Conservation (phyloP, 495 filamentous ascomycete species). For the Neurospora discreta region DNA sequence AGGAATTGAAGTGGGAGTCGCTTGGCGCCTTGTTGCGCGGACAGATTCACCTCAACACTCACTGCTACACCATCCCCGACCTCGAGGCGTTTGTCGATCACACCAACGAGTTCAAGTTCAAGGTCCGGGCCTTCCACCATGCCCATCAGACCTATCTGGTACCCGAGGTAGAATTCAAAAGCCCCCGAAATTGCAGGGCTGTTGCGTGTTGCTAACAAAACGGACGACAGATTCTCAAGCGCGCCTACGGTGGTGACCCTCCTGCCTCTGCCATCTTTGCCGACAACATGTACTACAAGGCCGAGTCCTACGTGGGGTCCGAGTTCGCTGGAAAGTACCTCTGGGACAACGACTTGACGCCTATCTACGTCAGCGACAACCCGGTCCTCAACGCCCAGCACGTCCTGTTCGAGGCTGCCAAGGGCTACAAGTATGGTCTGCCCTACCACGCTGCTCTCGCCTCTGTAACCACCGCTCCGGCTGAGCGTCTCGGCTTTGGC, state of each 20-base stretch:
- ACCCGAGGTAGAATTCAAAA: slow-evolving; percentile 32
- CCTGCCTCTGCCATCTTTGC: slow-evolving; percentile 44
- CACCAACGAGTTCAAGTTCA: slow-evolving; percentile 55
- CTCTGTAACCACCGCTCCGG: slow-evolving; percentile 49
- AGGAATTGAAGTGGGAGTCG: slow-evolving; percentile 47
- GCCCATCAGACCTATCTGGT: slow-evolving; percentile 50
- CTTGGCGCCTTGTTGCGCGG: slow-evolving; percentile 46
- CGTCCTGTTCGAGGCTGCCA: slow-evolving; percentile 48
- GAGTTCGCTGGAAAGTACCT: slow-evolving; percentile 50
- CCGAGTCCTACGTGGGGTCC: slow-evolving; percentile 48
- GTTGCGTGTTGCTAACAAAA: neutral
- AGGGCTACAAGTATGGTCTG: slow-evolving; percentile 47
- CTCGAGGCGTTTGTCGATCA: slow-evolving; percentile 52
- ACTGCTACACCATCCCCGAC: slow-evolving; percentile 57
- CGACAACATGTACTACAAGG: slow-evolving; percentile 54
- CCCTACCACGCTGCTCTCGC: slow-evolving; percentile 50
- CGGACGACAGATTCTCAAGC: slow-evolving; percentile 31
- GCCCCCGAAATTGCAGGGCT: too few species aligned
- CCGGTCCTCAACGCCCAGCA: slow-evolving; percentile 41
- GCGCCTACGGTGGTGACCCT: slow-evolving; percentile 34
- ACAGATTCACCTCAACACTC: slow-evolving; percentile 51
- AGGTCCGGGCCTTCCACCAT: slow-evolving; percentile 52
- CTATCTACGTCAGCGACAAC: slow-evolving; percentile 40
- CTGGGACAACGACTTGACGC: slow-evolving; percentile 44
- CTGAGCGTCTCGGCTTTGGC: slow-evolving; percentile 46